Evolutionary conservation across 2,329 filamentous ascomycete species (phyloP), one percentile per base, ranked within the genome.

Genomic region (Drechslerella coelobrocha): DNA sequence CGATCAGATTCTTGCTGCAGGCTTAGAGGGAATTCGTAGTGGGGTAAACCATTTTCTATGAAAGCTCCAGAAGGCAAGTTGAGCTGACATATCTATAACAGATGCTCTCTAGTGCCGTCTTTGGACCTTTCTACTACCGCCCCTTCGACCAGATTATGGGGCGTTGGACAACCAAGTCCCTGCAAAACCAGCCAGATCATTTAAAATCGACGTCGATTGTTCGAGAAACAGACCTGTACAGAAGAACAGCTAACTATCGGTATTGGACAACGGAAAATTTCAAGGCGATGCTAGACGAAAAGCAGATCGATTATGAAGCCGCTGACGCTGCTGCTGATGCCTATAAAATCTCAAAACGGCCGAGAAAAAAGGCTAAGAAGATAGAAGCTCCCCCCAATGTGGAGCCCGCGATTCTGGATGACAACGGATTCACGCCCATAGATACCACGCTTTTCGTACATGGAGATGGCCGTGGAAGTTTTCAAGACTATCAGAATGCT

Each of bases 141-240:
- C 65, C 65, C 7, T 69, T 69, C 17, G 65, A 69, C 27, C 65
- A 69, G 45, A 69, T 69, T 17, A 62, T 69, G 65, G 65, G 65
- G 12, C 65, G 65, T n/a, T 69, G 65, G 65, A 69, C 65, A 8
- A 69, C 65, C 19, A 69, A 69, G 47, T 69, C 65, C 12, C 47
- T 62, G n/a, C 57, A 62, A 12, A 69, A 62, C 23, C 65, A 69
- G 17, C 65, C 65, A 2, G 65, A 69, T 23, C 65, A 69, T 45
- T 57, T 69, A 4, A 69, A 69, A 45, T 59, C 52, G 2, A 62
- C 59, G 12, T 69, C 65, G 12, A 61, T 69, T 19, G 65, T 69
- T 2, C 19, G 65, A 39, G 65, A 69, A 48, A 69, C 65, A 1
- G 65, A 69, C 31, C 23, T 69, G 19, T 69, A 69, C 24, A 57